Evolutionary conservation across 371 early-diverging fungal species (phyloP), one percentile per base, ranked within the genome.

Genomic region (Entomophthora muscae): DNA sequence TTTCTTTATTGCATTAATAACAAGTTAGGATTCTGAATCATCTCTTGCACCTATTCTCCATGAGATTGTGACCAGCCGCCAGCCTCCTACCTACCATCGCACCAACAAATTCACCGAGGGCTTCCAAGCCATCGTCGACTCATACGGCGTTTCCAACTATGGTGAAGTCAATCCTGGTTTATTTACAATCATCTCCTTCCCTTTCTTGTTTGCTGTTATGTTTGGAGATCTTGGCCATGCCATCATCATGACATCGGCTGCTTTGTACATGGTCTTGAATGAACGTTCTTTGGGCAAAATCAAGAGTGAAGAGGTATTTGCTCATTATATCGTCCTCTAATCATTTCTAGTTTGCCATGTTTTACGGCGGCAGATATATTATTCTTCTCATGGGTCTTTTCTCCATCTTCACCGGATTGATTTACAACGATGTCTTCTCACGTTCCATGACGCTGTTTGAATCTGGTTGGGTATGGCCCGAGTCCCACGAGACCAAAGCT

Each of bases 201-300:
- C 99, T 22, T 98, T 99, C 75, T 71, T 99, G 63, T 99, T 99
- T 78, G 99, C 99, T 51, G 86, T 97, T 64, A 99, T 99, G 99
- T 99, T 99, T 84, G 99, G 99, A 65, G 99, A 99, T 78, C 81
- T 98, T 53, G 98, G 98, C 29, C 99, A 99, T 70, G 99, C 98
- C 21, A 69, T 93, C 61, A 66, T 98, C 57, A 81, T 98, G 75
- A 71, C 92, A 5, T 68, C 89, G 24, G 70, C 80, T 63, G 93
- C 86, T 2, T 71, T 84, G 1, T 90, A 85, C 68, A 73, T 98
- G 64, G 82, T 86, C 57, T n/a, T 82, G 23, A 83, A 86, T 67
- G 98, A 98, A 77, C 81, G 83, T 71, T 77, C 80, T 68, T 73
- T 95, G 63, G 75, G 76, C 63, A 78, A 78, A 68, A 78, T 78